These are phyloP conservation scores for Puccinia novopanici DNA, from an alignment of 1,284 basidiomycete genomes.

Conservation along the genomic window DNA sequence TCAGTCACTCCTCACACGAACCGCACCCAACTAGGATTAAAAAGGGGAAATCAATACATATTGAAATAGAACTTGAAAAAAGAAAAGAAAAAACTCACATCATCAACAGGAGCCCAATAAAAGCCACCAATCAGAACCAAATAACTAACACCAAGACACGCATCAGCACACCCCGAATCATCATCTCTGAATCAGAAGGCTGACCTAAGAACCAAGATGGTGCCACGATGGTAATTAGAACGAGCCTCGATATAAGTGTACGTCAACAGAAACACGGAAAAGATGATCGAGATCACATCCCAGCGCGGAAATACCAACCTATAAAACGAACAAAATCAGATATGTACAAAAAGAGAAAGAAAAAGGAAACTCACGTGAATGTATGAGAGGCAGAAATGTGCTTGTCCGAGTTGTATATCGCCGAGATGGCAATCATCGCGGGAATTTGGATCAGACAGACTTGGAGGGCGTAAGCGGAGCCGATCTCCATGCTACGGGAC, in stretches of 20 bases:
- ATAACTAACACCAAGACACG: too few relatives aligned
- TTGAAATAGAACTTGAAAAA: too few relatives aligned
- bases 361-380: conserved; percentile 71
- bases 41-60: too few relatives aligned
- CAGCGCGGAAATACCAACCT: conserved; percentile 97
- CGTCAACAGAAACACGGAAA: conserved; percentile 80
- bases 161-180: not conserved
- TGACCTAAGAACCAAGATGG: conserved; percentile 43
- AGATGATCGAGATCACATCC: conserved; percentile 93
- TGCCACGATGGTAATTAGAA: conserved; percentile 74
- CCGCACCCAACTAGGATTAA: too few relatives aligned
- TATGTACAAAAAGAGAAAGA: conserved; percentile 49
- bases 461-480: conserved; percentile 96
- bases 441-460: conserved; percentile 97
- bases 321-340: conserved; percentile 26
- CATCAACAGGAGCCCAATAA: conserved; percentile 41
- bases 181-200: not conserved
- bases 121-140: conserved; percentile 50
- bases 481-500: conserved; percentile 87
- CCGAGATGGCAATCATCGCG: conserved; percentile 97
- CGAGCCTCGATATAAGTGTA: conserved; percentile 99
- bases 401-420: conserved; percentile 78
- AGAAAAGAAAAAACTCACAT: not conserved
- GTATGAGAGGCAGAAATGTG: conserved; percentile 70
- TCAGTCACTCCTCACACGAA: too few relatives aligned